Base-by-base conservation (phyloP, 148 eudicot genomes). In the Linanthus parryae region DNA sequence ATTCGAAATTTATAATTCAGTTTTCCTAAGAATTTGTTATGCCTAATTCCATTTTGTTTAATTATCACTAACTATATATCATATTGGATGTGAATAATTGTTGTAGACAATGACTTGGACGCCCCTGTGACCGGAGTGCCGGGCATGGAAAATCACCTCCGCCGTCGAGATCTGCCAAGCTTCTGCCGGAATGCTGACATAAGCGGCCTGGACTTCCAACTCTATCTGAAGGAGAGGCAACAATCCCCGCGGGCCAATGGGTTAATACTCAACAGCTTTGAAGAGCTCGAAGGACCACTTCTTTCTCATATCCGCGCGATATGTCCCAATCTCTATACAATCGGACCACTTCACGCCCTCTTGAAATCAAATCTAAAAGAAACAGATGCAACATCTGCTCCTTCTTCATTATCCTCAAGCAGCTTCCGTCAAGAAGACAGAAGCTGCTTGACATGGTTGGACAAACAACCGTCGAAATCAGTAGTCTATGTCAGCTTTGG, bases 401-500 rank as follows among this genome's bases (percentile, higher is more conserved):
- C 51, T 1, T 51, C 55, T 3, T 42, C 50, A n/a, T n/a, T n/a
- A n/a, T 54, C 53, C 28, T 44, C 70, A 3, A 47, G 16, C 7
- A 74, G 52, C 58, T 27, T 65, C 18, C 26, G 28, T 45, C 10
- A 26, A 3, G 55, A 64, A 44, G 83, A 74, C 36, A 54, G 46
- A 44, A 53, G 57, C 47, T 48, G 54, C 26, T 47, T 73, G 6
- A 59, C 76, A 19, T 78, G 83, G 83, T 56, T 78, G 11, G 45
- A 78, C 48, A 59, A 34, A 22, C 76, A 73, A 44, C 36, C 52
- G 54, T 71, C 79, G 0, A 59, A 70, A 29, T 53, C 69, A 0
- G 76, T 78, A 8, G 28, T 73, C 22, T 77, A 69, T n/a, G 72
- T 72, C 15, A 77, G 81, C 59, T 72, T 72, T 24, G 83, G 83